Conservation (phyloP, 768 basidiomycete genomes). For the Leccinellum rugosiceps region DNA sequence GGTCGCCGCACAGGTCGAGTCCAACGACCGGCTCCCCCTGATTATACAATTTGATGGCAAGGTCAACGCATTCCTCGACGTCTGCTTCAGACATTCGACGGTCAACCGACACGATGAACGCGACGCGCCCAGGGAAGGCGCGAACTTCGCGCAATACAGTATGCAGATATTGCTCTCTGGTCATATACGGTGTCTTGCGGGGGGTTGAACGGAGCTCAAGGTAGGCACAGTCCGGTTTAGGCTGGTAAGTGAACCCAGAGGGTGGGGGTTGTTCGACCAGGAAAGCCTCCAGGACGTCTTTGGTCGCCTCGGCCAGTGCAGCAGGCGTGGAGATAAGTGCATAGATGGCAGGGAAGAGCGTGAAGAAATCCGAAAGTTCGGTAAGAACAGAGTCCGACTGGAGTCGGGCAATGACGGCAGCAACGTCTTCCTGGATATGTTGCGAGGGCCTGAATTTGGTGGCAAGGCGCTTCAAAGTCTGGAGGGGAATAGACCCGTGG, state of each 20-base stretch:
- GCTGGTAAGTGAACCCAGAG: constrained; percentile 27
- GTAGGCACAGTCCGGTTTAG: constrained; percentile 58
- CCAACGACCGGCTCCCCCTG: constrained; percentile 68
- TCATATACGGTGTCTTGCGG: constrained; percentile 55
- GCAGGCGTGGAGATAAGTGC: constrained; percentile 63
- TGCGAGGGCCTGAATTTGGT: constrained; percentile 31
- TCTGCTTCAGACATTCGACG: constrained; percentile 55
- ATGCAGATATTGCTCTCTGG: constrained; percentile 55
- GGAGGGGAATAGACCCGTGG: constrained; percentile 78
- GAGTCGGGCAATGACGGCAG: constrained; percentile 41
- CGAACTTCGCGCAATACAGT: constrained; percentile 66
- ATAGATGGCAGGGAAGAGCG: constrained; percentile 75
- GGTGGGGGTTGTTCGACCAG: constrained; percentile 34
- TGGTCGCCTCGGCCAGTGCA: constrained; percentile 52
- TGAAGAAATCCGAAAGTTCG: constrained; percentile 71
- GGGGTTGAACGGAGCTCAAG: constrained; percentile 86
- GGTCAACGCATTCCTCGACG: constrained; percentile 52
- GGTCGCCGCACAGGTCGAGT: constrained; percentile 80
- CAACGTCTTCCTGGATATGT: constrained; percentile 35
- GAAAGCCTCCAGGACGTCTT: constrained; percentile 65
- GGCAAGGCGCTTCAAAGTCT: constrained; percentile 60
- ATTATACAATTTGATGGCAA: constrained; percentile 52
- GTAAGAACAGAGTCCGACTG: constrained; percentile 41
- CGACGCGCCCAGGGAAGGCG: constrained; percentile 50
- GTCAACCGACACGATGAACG: constrained; percentile 75